Evolutionary conservation across 768 basidiomycete species (phyloP), one percentile per base, ranked within the genome.

Genomic region (Lentinula detonsa): DNA sequence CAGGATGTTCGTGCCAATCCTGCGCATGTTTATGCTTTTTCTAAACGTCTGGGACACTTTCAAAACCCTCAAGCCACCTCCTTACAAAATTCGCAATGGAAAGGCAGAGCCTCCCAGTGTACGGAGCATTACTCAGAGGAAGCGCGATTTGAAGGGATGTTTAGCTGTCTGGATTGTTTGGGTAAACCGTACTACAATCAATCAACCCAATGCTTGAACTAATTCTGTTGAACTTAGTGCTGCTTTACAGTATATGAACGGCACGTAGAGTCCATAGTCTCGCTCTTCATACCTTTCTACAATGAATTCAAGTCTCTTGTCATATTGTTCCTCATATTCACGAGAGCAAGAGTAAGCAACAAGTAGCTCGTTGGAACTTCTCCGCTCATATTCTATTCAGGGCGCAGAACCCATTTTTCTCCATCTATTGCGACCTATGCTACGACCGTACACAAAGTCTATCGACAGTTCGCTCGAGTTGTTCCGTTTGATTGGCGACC

Each of bases 331-430:
- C 82, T 93, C 54, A 77, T 93, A 28, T 65, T 91, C 40, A 89
- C 90, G 61, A 85, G 91, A 57, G 85, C 91, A 61, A 77, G 86
- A 72, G 91, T 89, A 69, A 62, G 84, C 74, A 48, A 62, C 33
- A 45, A n/a, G 68, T 16, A 49, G 21, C 9, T 56, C 39, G 1
- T 1, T 54, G 15, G 2, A 18, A 8, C 1, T 28, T 45, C 56
- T 6, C 28, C 9, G 16, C 45, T 59, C 7, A 59, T 51, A 15
- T 21, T 40, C 33, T 23, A 3, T 59, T 6, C 65, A 94, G 92
- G 91, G 90, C 31, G 90, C 93, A 33, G 93, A 94, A 72, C 93
- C 92, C 6, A 81, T 94, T 49, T 91, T 84, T 66, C 77, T 94
- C 18, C 89, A 94, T 70, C 72, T 93, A 59, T 80, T 94, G 10